Evolutionary conservation across 2,329 filamentous ascomycete genomes (phyloP).

Genomic region (Ascochyta clinopodiicola): DNA sequence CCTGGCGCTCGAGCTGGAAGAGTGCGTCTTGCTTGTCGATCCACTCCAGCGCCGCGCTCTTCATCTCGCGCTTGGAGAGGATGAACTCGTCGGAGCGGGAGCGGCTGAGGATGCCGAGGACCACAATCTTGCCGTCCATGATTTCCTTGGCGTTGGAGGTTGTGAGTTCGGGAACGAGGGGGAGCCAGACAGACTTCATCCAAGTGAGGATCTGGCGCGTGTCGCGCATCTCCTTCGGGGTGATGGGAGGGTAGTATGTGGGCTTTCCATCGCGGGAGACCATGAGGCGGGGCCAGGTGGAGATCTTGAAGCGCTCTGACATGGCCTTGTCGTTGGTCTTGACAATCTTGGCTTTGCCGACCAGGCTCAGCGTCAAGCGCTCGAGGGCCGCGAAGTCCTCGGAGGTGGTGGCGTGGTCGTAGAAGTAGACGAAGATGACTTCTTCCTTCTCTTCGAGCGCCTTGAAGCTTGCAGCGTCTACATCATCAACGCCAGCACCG

Average conservation of each 20-base stretch:
- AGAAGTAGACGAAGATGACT: conserved; percentile 97
- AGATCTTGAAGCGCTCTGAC: conserved; percentile 87
- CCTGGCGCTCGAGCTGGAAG: conserved; percentile 92
- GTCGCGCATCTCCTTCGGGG: conserved; percentile 91
- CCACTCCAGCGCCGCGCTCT: conserved; percentile 95
- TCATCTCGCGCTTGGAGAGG: conserved; percentile 83
- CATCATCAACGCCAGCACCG: conserved; percentile 77
- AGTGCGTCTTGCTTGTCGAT: conserved; percentile 94
- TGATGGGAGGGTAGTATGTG: conserved; percentile 86
- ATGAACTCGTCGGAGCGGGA: conserved; percentile 80
- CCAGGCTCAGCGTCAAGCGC: conserved; percentile 82
- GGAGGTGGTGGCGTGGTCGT: conserved; percentile 89
- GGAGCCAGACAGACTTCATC: conserved; percentile 97
- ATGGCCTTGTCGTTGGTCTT: conserved; percentile 83
- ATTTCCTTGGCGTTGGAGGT: conserved; percentile 91
- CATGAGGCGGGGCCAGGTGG: conserved; percentile 91
- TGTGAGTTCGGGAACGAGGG: conserved; percentile 92
- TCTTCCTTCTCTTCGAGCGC: conserved; percentile 90
- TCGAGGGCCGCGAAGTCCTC: conserved; percentile 93
- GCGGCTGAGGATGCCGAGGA: conserved; percentile 84
- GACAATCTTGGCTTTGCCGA: conserved; percentile 90
- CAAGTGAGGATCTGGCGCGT: conserved; percentile 79
- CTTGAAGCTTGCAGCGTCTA: conserved; percentile 77
- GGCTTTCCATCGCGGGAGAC: conserved; percentile 89
- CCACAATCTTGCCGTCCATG: conserved; percentile 94